Evolutionary conservation across 345 rosid species (phyloP).

Genomic region (Salix caprea): DNA sequence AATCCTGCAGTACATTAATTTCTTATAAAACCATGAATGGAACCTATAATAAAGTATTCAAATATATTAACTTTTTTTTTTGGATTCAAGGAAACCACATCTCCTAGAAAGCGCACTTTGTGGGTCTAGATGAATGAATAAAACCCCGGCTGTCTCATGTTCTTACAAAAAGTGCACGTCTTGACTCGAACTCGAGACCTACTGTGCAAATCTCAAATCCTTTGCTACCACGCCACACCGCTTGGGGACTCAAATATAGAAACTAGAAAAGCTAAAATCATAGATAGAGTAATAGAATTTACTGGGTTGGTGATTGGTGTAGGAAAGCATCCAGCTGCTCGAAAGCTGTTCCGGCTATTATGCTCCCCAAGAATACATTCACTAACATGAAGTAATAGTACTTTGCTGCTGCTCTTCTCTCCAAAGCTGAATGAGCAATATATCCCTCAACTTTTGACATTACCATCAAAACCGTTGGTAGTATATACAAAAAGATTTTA

Average conservation of each 20-base stretch:
- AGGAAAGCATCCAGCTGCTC: constrained; percentile 83
- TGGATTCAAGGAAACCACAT: too few species aligned
- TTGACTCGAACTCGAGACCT: too few species aligned
- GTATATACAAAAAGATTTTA: constrained; percentile 71
- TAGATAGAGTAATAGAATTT: constrained; percentile 19
- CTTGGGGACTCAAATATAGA: neutral
- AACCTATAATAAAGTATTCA: neutral
- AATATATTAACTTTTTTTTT: neutral
- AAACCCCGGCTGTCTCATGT: too few species aligned
- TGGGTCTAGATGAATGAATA: too few species aligned
- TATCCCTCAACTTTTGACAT: constrained; percentile 97
- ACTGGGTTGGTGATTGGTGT: constrained; percentile 91
- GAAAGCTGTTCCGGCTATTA: constrained; percentile 85
- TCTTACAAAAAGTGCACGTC: too few species aligned
- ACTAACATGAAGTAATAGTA: constrained; percentile 95
- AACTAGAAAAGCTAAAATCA: constrained; percentile 2
- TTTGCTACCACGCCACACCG: too few species aligned
- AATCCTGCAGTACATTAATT: constrained; percentile 46
- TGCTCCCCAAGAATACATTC: constrained; percentile 95
- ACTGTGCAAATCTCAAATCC: too few species aligned
- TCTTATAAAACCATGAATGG: neutral
- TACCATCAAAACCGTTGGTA: constrained; percentile 66
- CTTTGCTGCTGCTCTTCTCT: constrained; percentile 79
- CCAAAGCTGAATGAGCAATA: constrained; percentile 70
- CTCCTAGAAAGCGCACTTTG: too few species aligned